Conservation (phyloP, 2,329 filamentous ascomycete genomes). For the Penicillium sp. region DNA sequence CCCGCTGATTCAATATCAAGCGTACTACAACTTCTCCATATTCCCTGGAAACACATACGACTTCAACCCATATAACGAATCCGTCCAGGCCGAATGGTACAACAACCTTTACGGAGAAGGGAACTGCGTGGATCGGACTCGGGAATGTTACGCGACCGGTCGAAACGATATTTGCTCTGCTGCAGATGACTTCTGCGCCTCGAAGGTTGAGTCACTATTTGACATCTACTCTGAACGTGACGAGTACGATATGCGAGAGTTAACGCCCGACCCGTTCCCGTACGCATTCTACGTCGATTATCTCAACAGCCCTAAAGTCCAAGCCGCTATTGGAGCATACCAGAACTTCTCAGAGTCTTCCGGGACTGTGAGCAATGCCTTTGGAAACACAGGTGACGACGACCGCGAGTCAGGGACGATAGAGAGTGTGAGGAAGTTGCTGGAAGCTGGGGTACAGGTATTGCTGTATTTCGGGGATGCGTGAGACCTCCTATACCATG, state of each 20-base stretch:
- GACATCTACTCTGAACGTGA: not conserved
- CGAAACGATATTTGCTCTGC: not conserved
- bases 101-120: constrained; percentile 2
- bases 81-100: not conserved
- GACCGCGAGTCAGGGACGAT: not conserved
- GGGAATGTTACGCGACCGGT: not conserved
- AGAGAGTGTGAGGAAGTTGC: not conserved
- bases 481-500: not conserved
- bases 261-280: constrained; percentile 1
- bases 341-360: not conserved
- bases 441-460: not conserved
- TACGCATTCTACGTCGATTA: constrained; percentile 1
- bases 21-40: constrained; percentile 34
- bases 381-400: not conserved
- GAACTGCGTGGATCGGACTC: not conserved
- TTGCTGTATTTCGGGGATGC: constrained; percentile 1
- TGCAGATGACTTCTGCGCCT: not conserved
- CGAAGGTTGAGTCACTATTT: not conserved
- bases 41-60: constrained; percentile 33
- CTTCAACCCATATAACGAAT: constrained; percentile 16
- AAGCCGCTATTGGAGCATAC: not conserved
- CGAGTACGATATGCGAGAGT: constrained; percentile 2
- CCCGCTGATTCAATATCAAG: constrained; percentile 32
- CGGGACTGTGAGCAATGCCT: not conserved
- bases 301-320: not conserved